These are phyloP conservation scores for Lachancea sp. DNA, from an alignment of 805 yeast species.

Conservation along the genomic window DNA sequence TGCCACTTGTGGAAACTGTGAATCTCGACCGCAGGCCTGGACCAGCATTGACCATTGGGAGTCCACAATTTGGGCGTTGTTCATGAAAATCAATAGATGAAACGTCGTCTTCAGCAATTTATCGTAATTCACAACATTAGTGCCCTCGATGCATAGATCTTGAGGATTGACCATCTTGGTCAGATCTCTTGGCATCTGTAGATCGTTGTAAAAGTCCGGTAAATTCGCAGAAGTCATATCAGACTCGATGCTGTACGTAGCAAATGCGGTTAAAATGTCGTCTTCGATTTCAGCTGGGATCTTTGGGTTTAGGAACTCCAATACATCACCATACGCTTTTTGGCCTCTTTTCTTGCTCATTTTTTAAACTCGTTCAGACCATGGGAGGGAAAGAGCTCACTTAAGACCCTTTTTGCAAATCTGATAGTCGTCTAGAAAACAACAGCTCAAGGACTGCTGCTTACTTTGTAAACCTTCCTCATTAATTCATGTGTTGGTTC, in stretches of 20 bases:
- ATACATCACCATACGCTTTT: slow-evolving; percentile 20
- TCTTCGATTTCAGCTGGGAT: slow-evolving; percentile 43
- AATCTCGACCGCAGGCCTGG: slow-evolving; percentile 22
- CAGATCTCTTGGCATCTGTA: slow-evolving; percentile 31
- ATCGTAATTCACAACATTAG: slow-evolving; percentile 44
- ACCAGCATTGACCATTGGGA: slow-evolving; percentile 38
- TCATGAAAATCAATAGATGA: slow-evolving; percentile 37
- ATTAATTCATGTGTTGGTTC: too few relatives aligned
- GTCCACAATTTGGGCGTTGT: slow-evolving; percentile 34
- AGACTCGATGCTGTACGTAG: slow-evolving; percentile 36
- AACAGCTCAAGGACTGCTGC: too few relatives aligned
- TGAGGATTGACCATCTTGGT: slow-evolving; percentile 24
- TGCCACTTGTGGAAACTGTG: slow-evolving; percentile 18
- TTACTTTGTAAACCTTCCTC: too few relatives aligned
- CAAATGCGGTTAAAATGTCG: slow-evolving; percentile 38
- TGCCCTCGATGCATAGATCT: slow-evolving; percentile 36
- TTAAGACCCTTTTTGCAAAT: neutral
- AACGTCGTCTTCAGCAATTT: slow-evolving; percentile 37
- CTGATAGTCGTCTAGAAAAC: neutral
- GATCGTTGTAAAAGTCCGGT: slow-evolving; percentile 23
- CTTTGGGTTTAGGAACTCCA: slow-evolving; percentile 28
- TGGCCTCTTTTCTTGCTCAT: slow-evolving; percentile 9
- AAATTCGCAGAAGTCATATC: slow-evolving; percentile 37
- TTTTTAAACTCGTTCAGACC: neutral
- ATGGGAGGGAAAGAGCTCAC: too few relatives aligned